Conservation (phyloP, 139 green algal genomes). For the Chlorella sp. region DNA sequence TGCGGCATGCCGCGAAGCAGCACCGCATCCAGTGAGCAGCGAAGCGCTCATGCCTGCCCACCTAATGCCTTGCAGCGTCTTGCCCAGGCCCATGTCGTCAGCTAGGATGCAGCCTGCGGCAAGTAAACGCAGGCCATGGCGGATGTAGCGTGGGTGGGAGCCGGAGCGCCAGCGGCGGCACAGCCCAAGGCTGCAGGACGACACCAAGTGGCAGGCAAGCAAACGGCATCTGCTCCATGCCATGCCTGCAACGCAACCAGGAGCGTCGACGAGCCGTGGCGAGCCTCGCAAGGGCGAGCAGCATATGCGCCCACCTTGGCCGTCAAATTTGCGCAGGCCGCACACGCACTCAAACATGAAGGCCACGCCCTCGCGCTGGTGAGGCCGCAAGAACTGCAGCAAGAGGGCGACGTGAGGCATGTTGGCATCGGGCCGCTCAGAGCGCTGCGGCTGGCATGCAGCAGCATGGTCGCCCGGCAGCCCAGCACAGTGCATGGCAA, state of each 20-base stretch:
- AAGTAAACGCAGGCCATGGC: neutral
- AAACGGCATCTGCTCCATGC: neutral
- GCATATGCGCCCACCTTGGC: slow-evolving; percentile 36
- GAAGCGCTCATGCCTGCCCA: neutral
- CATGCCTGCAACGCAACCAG: too few species aligned
- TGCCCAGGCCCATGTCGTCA: slow-evolving; percentile 95
- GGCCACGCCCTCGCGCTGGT: slow-evolving; percentile 96
- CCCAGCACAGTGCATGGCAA: neutral
- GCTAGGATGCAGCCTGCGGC: slow-evolving; percentile 91
- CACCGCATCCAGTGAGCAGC: too few species aligned
- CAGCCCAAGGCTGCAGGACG: too few species aligned
- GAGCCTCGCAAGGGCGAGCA: neutral
- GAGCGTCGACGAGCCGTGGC: too few species aligned
- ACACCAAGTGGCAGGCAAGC: neutral
- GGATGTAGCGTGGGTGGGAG: neutral
- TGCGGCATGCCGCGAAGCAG: too few species aligned
- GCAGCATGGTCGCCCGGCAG: too few species aligned
- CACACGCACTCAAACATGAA: slow-evolving; percentile 99
- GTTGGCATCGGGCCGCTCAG: neutral
- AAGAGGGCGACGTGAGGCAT: neutral
- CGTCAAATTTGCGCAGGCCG: slow-evolving; percentile 71
- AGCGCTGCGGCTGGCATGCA: neutral
- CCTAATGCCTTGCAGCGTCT: slow-evolving; percentile 91
- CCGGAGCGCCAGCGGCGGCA: neutral
- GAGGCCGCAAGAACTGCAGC: slow-evolving; percentile 80